phyloP scores from a whole-genome alignment of 495 filamentous ascomycete species.

The Echria macrotheca region DNA sequence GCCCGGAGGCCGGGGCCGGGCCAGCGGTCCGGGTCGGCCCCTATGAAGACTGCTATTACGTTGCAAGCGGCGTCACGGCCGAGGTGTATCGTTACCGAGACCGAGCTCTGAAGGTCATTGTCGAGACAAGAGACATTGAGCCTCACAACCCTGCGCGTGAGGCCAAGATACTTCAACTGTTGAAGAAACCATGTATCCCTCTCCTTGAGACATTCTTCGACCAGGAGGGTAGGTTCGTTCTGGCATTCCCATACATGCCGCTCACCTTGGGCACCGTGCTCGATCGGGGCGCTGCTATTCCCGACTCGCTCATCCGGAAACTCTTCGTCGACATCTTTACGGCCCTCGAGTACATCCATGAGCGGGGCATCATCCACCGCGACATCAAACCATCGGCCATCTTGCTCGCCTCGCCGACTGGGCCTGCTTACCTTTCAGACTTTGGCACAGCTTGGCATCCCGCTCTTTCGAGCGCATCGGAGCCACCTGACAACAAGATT shows the following conservation, averaged over 20 bases:
- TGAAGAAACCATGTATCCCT: slow-evolving; percentile 50
- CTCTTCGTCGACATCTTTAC: slow-evolving; percentile 63
- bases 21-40: slow-evolving; percentile 59
- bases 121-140: slow-evolving; percentile 60
- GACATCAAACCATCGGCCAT: slow-evolving; percentile 93
- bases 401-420: slow-evolving; percentile 59
- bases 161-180: slow-evolving; percentile 59
- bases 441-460: slow-evolving; percentile 89
- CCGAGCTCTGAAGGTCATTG: slow-evolving; percentile 84
- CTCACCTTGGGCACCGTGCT: slow-evolving; percentile 64
- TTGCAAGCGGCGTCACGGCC: slow-evolving; percentile 74
- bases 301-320: slow-evolving; percentile 35
- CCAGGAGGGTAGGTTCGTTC: slow-evolving; percentile 61
- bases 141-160: slow-evolving; percentile 81
- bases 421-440: slow-evolving; percentile 74
- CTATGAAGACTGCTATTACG: slow-evolving; percentile 64
- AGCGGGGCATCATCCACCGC: slow-evolving; percentile 74
- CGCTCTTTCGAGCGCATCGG: slow-evolving; percentile 47
- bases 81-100: slow-evolving; percentile 59
- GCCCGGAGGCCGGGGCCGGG: not conserved
- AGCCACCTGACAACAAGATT: slow-evolving; percentile 66
- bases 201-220: slow-evolving; percentile 66
- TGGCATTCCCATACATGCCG: slow-evolving; percentile 81
- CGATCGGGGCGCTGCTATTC: slow-evolving; percentile 32
- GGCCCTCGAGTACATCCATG: slow-evolving; percentile 68